Evolutionary conservation across 1,139 yeast genomes (phyloP), one percentile per base, ranked within the genome.

Genomic region (Protomyces gravidus): DNA sequence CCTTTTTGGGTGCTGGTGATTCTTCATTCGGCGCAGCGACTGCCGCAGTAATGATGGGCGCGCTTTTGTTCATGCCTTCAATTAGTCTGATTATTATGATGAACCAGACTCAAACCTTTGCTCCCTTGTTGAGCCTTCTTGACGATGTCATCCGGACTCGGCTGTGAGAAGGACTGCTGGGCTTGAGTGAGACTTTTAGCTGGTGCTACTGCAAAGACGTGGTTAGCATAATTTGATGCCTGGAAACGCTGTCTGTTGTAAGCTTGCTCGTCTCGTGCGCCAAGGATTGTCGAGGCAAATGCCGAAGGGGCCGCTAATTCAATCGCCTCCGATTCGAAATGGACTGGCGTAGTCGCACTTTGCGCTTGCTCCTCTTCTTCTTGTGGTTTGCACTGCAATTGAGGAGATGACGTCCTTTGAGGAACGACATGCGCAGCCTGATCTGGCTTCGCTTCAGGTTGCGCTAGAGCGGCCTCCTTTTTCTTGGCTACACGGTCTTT

Each of bases 111-210:
- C 48, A 21, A 28, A 39, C 55, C 50, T 49, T 55, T 55, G 45
- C 55, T 55, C 36, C 27, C 39, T 9, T 51, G 27, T 17, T 46
- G 53, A n/a, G 58, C 58, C 15, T 45, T 32, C 55, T 80, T 69
- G 7, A 86, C 78, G 58, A 78, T 73, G 68, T 89, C 96, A 72
- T 89, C 97, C 2, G 97, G 97, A 67, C 95, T 86, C 13, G 89
- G 90, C 63, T 77, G 75, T 21, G 72, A 70, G 68, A 89, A 89
- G 3, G 51, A 30, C 27, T 25, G 21, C 39, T 53, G 46, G 64
- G 84, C 86, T 47, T 75, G 69, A 50, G 77, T 75, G 5, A 80
- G 80, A 68, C 78, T 77, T 63, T 75, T 55, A 25, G 74, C 56
- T 70, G 70, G 65, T 69, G 71, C 36, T 45, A 66, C 64, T 59